Evolutionary conservation across 1,284 basidiomycete genomes (phyloP).

Genomic region (Trichosporon coremiiforme): DNA sequence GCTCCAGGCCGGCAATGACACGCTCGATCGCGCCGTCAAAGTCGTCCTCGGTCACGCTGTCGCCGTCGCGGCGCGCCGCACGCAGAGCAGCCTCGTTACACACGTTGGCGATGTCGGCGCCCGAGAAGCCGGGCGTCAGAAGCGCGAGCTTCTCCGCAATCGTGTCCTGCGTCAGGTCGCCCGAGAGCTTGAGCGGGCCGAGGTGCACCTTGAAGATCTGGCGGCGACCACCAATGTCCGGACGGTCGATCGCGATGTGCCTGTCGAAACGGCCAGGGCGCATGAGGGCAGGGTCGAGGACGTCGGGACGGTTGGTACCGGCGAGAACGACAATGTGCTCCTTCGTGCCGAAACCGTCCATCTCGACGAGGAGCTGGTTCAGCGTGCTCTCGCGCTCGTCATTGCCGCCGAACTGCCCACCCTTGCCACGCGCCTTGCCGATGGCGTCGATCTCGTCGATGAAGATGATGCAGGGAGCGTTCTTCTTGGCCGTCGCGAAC

Average conservation of each 20-base stretch:
- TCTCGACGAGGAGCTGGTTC: conserved; percentile 97
- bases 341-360: conserved; percentile 97
- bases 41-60: conserved; percentile 78
- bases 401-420: conserved; percentile 87
- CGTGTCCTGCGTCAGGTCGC: conserved; percentile 63
- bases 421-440: conserved; percentile 90
- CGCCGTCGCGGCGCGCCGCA: conserved; percentile 81
- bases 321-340: conserved; percentile 96
- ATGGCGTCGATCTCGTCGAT: conserved; percentile 95
- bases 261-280: conserved; percentile 97
- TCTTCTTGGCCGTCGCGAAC: conserved; percentile 95
- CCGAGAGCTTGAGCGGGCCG: conserved; percentile 73
- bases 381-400: conserved; percentile 98
- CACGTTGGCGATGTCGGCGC: conserved; percentile 98
- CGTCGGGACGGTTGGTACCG: conserved; percentile 95
- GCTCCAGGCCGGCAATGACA: conserved; percentile 94
- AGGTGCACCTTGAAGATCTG: conserved; percentile 96
- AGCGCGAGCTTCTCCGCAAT: conserved; percentile 92
- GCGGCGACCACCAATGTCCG: conserved; percentile 88
- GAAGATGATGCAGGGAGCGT: conserved; percentile 91
- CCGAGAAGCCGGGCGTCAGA: conserved; percentile 95
- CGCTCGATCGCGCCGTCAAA: conserved; percentile 98
- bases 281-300: conserved; percentile 91
- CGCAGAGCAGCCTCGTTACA: conserved; percentile 97
- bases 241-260: conserved; percentile 92